These are phyloP conservation scores for Apiospora aurea DNA, from an alignment of 2,329 filamentous ascomycete genomes.

Conservation along the genomic window DNA sequence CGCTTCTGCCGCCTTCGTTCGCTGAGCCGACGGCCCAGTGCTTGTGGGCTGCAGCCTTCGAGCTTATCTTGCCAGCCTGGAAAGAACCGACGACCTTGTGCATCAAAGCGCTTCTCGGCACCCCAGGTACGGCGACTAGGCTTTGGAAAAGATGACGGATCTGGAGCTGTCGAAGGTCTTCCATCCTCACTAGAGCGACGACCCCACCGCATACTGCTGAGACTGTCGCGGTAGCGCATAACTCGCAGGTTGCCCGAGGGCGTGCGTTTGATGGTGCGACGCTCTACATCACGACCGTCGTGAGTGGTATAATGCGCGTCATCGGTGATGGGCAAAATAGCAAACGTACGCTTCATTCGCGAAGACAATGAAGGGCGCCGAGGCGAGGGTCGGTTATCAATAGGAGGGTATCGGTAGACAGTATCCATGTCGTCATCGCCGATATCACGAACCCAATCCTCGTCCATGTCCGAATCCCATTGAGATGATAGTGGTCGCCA, in stretches of 20 bases:
- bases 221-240: slow-evolving; percentile 59
- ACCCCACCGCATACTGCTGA: slow-evolving; percentile 27
- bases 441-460: slow-evolving; percentile 39
- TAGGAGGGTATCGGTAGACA: slow-evolving; percentile 54
- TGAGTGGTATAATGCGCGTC: slow-evolving; percentile 45
- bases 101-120: slow-evolving; percentile 41
- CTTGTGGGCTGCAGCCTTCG: slow-evolving; percentile 57
- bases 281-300: slow-evolving; percentile 52
- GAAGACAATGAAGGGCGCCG: slow-evolving; percentile 57
- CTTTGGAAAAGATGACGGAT: slow-evolving; percentile 26
- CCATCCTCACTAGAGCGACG: slow-evolving; percentile 31
- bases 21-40: slow-evolving; percentile 61
- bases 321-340: slow-evolving; percentile 61
- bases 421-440: slow-evolving; percentile 42
- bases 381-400: slow-evolving; percentile 54
- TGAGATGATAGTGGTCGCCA: slow-evolving; percentile 64
- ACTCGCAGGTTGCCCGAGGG: slow-evolving; percentile 67
- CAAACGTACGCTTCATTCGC: slow-evolving; percentile 65
- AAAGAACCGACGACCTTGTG: slow-evolving; percentile 41
- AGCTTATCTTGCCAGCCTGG: slow-evolving; percentile 54
- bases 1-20: slow-evolving; percentile 66
- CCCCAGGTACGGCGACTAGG: slow-evolving; percentile 38
- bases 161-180: slow-evolving; percentile 48
- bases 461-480: slow-evolving; percentile 39
- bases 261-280: slow-evolving; percentile 65